Conservation (phyloP, 768 basidiomycete species). For the Gloeostereum incarnatum region DNA sequence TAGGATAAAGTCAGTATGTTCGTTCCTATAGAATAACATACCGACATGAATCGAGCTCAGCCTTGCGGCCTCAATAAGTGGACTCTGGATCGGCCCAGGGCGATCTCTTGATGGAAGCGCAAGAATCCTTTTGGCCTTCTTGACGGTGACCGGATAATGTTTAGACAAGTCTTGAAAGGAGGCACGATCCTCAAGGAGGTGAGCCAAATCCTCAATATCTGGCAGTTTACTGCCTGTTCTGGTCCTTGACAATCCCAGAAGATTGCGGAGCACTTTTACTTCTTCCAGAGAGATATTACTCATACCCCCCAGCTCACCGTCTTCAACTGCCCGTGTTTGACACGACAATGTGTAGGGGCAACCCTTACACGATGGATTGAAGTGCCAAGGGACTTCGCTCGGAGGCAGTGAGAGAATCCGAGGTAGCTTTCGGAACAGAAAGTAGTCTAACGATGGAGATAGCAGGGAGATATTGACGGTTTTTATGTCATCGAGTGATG, state of each 20-base stretch:
- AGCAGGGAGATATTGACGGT: constrained; percentile 27
- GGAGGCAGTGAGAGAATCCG: constrained; percentile 22
- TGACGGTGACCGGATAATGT: constrained; percentile 25
- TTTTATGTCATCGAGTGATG: constrained; percentile 29
- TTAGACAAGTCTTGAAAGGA: constrained; percentile 20
- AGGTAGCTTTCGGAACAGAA: constrained; percentile 35
- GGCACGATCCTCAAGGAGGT: constrained; percentile 17
- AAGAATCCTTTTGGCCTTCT: constrained; percentile 30
- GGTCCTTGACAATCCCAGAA: constrained; percentile 21
- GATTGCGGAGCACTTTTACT: constrained; percentile 25
- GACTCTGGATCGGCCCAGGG: constrained; percentile 16
- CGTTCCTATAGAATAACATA: background rate
- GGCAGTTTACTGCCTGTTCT: too few relatives aligned
- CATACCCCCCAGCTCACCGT: constrained; percentile 31
- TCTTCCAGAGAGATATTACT: constrained; percentile 40
- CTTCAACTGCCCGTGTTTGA: constrained; percentile 19
- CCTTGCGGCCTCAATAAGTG: constrained; percentile 29
- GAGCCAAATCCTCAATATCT: constrained; percentile 42
- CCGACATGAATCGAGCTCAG: constrained; percentile 23
- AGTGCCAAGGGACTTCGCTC: constrained; percentile 33
- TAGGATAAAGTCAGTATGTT: constrained; percentile 10
- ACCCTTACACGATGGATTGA: constrained; percentile 36
- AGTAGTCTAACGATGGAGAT: constrained; percentile 27
- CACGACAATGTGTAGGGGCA: constrained; percentile 33
- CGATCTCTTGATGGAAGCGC: constrained; percentile 19